Conservation (phyloP, 306 rosid genomes). For the Astragalus glycyphyllos region DNA sequence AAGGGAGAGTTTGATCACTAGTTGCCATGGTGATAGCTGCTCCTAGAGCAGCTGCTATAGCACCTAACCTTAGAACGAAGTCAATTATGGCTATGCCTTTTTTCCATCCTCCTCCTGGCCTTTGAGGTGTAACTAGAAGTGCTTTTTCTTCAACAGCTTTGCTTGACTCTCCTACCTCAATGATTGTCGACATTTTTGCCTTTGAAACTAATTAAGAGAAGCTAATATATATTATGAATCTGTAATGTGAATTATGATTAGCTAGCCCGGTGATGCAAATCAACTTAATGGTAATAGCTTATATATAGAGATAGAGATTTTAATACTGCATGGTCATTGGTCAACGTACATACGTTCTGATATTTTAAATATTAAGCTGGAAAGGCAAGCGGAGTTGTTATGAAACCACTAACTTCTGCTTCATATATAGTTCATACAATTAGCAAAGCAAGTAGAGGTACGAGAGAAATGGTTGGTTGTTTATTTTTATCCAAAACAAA, state of each 20-base stretch:
- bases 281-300: constrained; percentile 34
- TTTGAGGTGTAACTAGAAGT: constrained; percentile 7
- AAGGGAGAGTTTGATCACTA: constrained; percentile 76
- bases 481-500: background rate
- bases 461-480: constrained; percentile 13
- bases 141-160: constrained; percentile 50
- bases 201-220: background rate
- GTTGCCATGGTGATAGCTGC: constrained; percentile 86
- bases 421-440: too few species aligned
- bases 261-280: background rate
- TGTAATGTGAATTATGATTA: background rate
- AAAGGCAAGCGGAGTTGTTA: constrained; percentile 45
- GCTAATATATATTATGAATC: background rate
- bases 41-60: constrained; percentile 60
- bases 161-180: constrained; percentile 64
- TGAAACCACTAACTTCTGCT: constrained; percentile 40
- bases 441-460: constrained; percentile 32
- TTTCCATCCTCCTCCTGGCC: constrained; percentile 61
- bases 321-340: constrained; percentile 32
- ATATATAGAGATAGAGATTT: constrained; percentile 23
- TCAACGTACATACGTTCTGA: constrained; percentile 6
- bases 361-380: constrained; percentile 5
- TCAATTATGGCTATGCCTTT: constrained; percentile 73
- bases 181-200: constrained; percentile 50
- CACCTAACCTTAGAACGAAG: constrained; percentile 81